Evolutionary conservation across 1,284 basidiomycete species (phyloP).

Genomic region (Salmacisia buchloeana): DNA sequence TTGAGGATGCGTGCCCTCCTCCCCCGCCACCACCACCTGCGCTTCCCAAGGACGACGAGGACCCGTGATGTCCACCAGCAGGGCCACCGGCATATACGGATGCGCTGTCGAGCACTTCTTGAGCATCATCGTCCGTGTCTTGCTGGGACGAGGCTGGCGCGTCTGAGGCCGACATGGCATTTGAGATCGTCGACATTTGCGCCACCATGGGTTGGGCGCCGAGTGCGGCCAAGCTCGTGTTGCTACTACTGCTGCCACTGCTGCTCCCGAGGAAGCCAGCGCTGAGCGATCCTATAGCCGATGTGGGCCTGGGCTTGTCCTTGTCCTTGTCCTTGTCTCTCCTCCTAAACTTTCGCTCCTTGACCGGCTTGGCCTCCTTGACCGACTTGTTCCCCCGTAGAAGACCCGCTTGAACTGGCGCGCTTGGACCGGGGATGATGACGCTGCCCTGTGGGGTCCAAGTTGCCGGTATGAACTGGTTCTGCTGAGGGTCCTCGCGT

Average conservation of each 20-base stretch:
- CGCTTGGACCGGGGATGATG: background rate
- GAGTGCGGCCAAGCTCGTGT: too few relatives aligned
- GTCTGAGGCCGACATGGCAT: background rate
- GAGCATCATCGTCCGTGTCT: background rate
- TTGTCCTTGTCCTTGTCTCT: conserved; percentile 9
- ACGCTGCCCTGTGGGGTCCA: background rate
- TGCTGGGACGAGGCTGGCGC: background rate
- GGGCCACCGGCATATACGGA: background rate
- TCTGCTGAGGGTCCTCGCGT: conserved; percentile 67
- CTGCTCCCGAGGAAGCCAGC: background rate
- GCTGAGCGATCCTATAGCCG: background rate
- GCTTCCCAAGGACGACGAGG: background rate
- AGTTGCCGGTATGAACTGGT: background rate
- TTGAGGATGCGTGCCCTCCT: background rate
- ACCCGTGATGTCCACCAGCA: background rate
- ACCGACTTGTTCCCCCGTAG: background rate
- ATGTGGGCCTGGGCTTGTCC: background rate
- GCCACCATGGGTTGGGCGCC: background rate
- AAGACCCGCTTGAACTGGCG: background rate
- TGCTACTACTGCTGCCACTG: too few relatives aligned
- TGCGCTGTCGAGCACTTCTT: background rate
- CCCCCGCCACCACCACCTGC: background rate
- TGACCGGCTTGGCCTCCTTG: background rate
- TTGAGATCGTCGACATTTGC: background rate
- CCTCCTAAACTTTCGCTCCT: conserved; percentile 4